Conservation (phyloP, 2,329 filamentous ascomycete genomes). For the Fusarium sp. region DNA sequence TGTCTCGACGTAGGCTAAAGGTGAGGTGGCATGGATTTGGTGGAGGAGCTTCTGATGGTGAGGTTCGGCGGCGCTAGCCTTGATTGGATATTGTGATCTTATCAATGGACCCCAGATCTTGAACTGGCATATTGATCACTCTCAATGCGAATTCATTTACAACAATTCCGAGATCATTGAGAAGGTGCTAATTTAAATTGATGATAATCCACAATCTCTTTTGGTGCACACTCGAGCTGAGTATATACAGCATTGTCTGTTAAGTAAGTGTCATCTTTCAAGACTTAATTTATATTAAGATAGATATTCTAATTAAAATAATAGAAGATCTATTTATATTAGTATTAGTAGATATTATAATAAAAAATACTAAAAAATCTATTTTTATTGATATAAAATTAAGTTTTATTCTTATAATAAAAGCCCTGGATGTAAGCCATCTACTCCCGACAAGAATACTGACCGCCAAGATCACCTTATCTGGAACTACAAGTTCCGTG, state of each 20-base stretch:
- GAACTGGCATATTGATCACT: neutral
- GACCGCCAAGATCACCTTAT: conserved; percentile 8
- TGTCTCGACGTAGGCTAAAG: conserved; percentile 32
- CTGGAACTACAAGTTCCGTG: conserved; percentile 19
- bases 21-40: conserved; percentile 39
- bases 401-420: too few species aligned
- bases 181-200: too few species aligned
- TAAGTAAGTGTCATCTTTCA: too few species aligned
- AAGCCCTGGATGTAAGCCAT: neutral
- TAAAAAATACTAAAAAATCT: neutral
- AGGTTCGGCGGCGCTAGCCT: conserved; percentile 24
- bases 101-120: conserved; percentile 22
- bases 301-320: too few species aligned
- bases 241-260: too few species aligned
- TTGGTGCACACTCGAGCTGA: too few species aligned
- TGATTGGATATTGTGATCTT: conserved; percentile 22
- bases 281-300: too few species aligned
- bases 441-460: neutral
- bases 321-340: too few species aligned
- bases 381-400: accelerated
- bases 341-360: too few species aligned
- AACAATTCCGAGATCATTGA: too few species aligned
- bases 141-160: neutral
- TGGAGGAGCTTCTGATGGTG: conserved; percentile 17
- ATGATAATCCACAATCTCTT: too few species aligned